These are phyloP conservation scores for Coemansia sp. DNA, from an alignment of 192 early-diverging fungal species.

Conservation along the genomic window DNA sequence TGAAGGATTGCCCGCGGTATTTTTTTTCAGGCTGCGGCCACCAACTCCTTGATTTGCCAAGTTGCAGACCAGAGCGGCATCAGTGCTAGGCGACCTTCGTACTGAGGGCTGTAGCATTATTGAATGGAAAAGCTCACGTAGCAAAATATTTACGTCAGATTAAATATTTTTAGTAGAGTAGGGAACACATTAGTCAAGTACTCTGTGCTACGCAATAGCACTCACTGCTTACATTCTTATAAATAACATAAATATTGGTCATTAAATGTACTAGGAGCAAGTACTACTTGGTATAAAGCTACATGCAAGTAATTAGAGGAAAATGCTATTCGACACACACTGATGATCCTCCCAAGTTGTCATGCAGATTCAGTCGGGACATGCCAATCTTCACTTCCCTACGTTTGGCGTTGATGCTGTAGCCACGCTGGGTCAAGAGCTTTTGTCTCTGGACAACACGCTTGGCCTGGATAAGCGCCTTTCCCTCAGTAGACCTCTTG, in stretches of 20 bases:
- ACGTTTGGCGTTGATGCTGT: background rate
- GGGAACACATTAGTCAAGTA: no score
- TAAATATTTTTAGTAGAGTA: no score
- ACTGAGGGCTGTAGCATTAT: background rate
- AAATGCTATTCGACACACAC: no score
- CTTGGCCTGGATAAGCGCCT: background rate
- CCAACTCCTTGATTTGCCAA: background rate
- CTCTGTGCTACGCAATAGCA: background rate
- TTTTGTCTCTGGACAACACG: background rate
- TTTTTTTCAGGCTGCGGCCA: background rate
- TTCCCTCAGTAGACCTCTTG: constrained; percentile 1
- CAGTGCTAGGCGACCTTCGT: background rate
- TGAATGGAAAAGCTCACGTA: background rate
- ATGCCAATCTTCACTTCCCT: background rate
- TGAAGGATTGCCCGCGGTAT: background rate
- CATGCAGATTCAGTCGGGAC: background rate
- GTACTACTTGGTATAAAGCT: no score
- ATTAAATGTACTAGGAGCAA: no score
- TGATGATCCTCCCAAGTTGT: no score
- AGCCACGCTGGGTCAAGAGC: background rate
- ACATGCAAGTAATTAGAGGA: no score
- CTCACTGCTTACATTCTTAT: no score
- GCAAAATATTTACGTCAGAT: no score
- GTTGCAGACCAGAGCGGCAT: background rate
- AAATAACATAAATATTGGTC: no score